Base-by-base conservation (phyloP, 2,329 filamentous ascomycete species). In the Venturia oleaginea region DNA sequence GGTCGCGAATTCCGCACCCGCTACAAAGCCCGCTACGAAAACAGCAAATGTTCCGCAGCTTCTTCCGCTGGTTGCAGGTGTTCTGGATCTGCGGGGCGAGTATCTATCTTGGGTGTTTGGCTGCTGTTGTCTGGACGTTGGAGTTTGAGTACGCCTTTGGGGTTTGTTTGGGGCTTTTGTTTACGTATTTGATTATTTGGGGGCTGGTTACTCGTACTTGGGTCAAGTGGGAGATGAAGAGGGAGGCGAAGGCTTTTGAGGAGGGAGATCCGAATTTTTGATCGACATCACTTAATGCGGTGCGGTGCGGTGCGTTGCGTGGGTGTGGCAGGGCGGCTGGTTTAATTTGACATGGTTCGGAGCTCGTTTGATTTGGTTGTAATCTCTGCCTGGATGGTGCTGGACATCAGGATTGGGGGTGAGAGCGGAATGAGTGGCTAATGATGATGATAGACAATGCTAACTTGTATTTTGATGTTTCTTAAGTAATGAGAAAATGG, bases 141-240 rank as follows among this genome's bases (percentile, higher is more conserved):
- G 66, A 68, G 24, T 73, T 73, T 61, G 70, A 73, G 60, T 68
- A 70, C 30, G 71, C 71, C 0, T 73, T 73, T 64, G 71, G 71
- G 4, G 40, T 70, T 57, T 66, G 65, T 8, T 67, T 73, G 17
- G 71, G 71, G 5, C 61, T 72, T 3, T 51, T 73, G 37, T 73
- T 73, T 62, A 57, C 66, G 24, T 73, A 70, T 61, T 71, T 73
- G 38, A 67, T 67, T 8, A 64, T 70, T 15, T 73, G 71, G 71
- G 70, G 69, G 11, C 54, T 42, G 7, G 66, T 65, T 17, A 63
- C 63, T 3, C 66, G 48, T 57, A 34, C 69, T 2, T 71, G 67
- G 65, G 69, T 71, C 7, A 68, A 70, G 8, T 67, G 65, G 59
- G 71, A 73, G 65, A 72, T 73, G 71, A 67, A 68, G 40, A 46